phyloP scores from a whole-genome alignment of 768 basidiomycete genomes.

The Mycena metata region DNA sequence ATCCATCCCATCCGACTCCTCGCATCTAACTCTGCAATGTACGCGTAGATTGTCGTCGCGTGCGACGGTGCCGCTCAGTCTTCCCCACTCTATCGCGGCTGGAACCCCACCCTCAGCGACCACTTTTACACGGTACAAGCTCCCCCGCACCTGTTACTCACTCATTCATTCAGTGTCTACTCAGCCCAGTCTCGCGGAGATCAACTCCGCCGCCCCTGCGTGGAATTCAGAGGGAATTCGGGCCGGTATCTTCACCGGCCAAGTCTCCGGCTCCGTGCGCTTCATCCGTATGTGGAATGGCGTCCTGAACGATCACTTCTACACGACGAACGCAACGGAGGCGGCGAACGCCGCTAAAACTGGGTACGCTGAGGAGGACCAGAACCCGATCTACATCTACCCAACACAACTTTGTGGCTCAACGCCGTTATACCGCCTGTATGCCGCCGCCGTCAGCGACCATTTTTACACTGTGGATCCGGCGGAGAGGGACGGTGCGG shows the following conservation, averaged over 20 bases:
- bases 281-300: conserved; percentile 25
- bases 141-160: not conserved
- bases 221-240: conserved; percentile 15
- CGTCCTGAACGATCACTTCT: conserved; percentile 17
- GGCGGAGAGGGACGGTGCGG: conserved; percentile 15
- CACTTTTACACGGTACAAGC: conserved; percentile 28
- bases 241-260: conserved; percentile 11
- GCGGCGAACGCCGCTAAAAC: not conserved
- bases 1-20: no score
- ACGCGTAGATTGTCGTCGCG: not conserved
- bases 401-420: conserved; percentile 4
- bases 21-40: no score
- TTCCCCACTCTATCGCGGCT: conserved; percentile 24
- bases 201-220: not conserved
- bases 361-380: conserved; percentile 1
- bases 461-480: conserved; percentile 22
- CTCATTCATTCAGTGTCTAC: not conserved
- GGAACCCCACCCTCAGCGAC: not conserved
- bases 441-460: not conserved
- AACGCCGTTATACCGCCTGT: not conserved
- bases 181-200: conserved; percentile 1
- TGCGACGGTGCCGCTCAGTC: conserved; percentile 15
- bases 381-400: conserved; percentile 15
- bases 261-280: conserved; percentile 19
- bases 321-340: conserved; percentile 25